Percentiles rank a stretch among this genome's conserved stretches.
Evolutionary conservation across 2,329 filamentous ascomycete species (phyloP).

Genomic region (Herpotrichia juniperi): DNA sequence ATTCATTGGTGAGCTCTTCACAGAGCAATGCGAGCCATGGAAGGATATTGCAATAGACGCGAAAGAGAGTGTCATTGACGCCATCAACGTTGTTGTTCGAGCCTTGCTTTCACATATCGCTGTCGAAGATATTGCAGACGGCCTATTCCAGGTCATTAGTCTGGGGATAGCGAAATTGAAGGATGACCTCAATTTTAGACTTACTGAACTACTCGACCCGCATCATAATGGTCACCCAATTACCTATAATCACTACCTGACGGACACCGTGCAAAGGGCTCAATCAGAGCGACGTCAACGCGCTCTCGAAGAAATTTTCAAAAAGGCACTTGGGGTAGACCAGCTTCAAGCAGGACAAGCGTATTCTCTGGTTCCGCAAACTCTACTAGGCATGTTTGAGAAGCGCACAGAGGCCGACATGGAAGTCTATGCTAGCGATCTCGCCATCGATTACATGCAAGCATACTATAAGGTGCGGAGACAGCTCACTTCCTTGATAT

Average conservation of each 20-base stretch:
- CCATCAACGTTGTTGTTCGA: conserved; percentile 2
- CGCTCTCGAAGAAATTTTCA: conserved; percentile 20
- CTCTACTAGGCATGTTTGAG: too few relatives aligned
- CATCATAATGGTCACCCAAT: conserved; percentile 28
- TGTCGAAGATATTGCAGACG: background rate
- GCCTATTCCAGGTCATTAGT: conserved; percentile 7
- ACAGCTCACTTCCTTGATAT: background rate
- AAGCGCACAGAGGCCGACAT: conserved; percentile 28
- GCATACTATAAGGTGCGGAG: conserved; percentile 27
- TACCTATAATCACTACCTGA: conserved; percentile 48
- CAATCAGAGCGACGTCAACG: conserved; percentile 17
- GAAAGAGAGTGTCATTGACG: conserved; percentile 8
- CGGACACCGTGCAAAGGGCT: conserved; percentile 41
- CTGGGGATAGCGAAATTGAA: conserved; percentile 10
- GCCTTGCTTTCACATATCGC: conserved; percentile 7
- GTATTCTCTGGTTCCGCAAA: too few relatives aligned
- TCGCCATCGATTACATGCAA: conserved; percentile 36
- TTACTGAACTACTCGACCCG: conserved; percentile 18
- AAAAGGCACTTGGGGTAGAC: conserved; percentile 12
- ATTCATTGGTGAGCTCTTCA: conserved; percentile 25
- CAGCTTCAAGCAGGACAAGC: background rate
- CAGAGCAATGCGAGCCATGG: conserved; percentile 26
- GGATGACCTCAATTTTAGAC: conserved; percentile 12
- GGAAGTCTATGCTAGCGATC: conserved; percentile 34
- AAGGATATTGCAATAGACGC: background rate